Evolutionary conservation across 1,284 basidiomycete species (phyloP).

Genomic region (Cryptococcus jaspeensis): DNA sequence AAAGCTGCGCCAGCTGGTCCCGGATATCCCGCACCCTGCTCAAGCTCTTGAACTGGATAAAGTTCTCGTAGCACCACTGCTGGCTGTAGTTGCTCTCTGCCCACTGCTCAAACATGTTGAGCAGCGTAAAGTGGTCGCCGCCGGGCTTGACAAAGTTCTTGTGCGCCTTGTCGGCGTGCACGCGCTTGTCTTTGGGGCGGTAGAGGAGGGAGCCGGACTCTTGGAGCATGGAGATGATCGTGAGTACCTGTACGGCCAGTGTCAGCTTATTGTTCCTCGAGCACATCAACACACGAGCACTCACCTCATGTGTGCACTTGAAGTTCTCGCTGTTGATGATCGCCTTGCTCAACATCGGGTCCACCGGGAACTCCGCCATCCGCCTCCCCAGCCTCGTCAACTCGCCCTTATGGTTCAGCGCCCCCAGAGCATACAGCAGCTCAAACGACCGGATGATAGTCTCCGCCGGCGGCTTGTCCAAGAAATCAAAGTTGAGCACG

Average conservation of each 20-base stretch:
- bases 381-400: slow-evolving; percentile 91
- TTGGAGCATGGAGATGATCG: slow-evolving; percentile 96
- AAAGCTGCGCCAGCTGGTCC: slow-evolving; percentile 91
- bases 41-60: slow-evolving; percentile 94
- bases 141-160: slow-evolving; percentile 93
- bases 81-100: slow-evolving; percentile 94
- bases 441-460: slow-evolving; percentile 96
- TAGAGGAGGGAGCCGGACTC: slow-evolving; percentile 95
- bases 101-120: slow-evolving; percentile 99
- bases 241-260: slow-evolving; percentile 65
- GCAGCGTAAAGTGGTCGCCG: slow-evolving; percentile 96
- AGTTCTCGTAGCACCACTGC: slow-evolving; percentile 92
- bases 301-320: slow-evolving; percentile 91
- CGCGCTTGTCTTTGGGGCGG: slow-evolving; percentile 94
- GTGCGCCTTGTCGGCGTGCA: slow-evolving; percentile 92
- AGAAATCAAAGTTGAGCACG: slow-evolving; percentile 63
- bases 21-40: slow-evolving; percentile 89
- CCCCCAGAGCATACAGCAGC: slow-evolving; percentile 90
- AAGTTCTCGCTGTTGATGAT: slow-evolving; percentile 95
- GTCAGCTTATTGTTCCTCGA: neutral
- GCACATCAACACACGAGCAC: slow-evolving; percentile 21
- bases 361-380: slow-evolving; percentile 99
- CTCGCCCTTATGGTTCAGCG: slow-evolving; percentile 93
- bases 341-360: slow-evolving; percentile 94
- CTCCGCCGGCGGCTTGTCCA: slow-evolving; percentile 78